These are phyloP conservation scores for Cymbidium sinense DNA, from an alignment of 106 monocot genomes.

Conservation along the genomic window DNA sequence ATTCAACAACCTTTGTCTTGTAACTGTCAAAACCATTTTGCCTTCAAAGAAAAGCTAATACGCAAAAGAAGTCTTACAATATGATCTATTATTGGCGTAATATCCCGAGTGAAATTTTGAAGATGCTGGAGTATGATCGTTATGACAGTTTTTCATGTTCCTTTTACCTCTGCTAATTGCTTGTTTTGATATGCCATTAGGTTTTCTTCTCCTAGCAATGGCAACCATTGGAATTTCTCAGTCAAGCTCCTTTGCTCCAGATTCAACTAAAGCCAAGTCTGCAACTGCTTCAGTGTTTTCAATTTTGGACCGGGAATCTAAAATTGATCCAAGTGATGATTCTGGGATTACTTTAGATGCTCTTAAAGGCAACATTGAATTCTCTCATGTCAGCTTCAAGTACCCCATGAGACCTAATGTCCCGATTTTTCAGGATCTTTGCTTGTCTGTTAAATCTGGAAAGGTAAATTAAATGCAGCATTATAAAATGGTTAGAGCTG, in stretches of 20 bases:
- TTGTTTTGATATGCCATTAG: constrained; percentile 28
- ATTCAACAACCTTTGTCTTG: too few species aligned
- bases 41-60: too few species aligned
- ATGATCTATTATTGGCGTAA: too few species aligned
- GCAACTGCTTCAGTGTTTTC: constrained; percentile 42
- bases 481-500: neutral
- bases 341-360: constrained; percentile 24
- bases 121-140: too few species aligned
- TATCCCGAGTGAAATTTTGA: too few species aligned
- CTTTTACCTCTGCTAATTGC: too few species aligned
- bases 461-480: constrained; percentile 14
- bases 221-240: constrained; percentile 43
- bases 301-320: constrained; percentile 43
- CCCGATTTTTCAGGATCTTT: constrained; percentile 24
- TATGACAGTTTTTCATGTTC: too few species aligned
- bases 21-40: too few species aligned
- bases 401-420: constrained; percentile 29
- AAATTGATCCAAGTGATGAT: constrained; percentile 42
- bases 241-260: constrained; percentile 37
- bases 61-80: too few species aligned
- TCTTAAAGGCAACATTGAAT: constrained; percentile 36
- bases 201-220: constrained; percentile 53
- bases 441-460: constrained; percentile 19
- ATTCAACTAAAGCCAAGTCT: constrained; percentile 45
- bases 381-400: constrained; percentile 40